A percentile compares a stretch with the other conserved stretches of the same genome.
Conservation (phyloP, 23 red algal genomes). For the Gracilariopsis chorda region DNA sequence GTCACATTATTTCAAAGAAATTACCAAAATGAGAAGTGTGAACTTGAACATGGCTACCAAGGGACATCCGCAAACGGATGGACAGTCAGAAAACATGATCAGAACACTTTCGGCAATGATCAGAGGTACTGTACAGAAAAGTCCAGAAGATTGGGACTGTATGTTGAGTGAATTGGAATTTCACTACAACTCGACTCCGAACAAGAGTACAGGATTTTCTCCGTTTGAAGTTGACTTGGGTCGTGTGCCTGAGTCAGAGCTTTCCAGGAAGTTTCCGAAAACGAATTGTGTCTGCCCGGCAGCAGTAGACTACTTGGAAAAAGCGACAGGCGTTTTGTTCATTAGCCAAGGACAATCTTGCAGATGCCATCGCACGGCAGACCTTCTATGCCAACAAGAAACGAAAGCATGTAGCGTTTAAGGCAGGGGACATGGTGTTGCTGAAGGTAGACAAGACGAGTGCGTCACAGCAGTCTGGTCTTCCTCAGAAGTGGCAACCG, state of each 20-base stretch:
- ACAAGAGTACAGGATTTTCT: slow-evolving; percentile 1
- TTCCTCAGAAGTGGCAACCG: slow-evolving; percentile 11
- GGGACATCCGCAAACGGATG: neutral
- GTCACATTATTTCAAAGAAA: neutral
- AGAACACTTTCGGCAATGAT: slow-evolving; percentile 9
- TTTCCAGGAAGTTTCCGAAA: neutral
- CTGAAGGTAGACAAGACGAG: slow-evolving; percentile 1
- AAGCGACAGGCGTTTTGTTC: neutral
- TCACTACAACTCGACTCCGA: slow-evolving; percentile 9
- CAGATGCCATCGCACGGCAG: neutral
- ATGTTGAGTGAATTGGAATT: slow-evolving; percentile 24
- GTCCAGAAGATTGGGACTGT: slow-evolving; percentile 7
- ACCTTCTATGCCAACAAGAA: slow-evolving; percentile 3
- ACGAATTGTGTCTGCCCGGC: neutral
- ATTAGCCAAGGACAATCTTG: slow-evolving; percentile 3
- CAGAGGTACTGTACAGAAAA: neutral
- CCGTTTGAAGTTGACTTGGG: slow-evolving; percentile 44
- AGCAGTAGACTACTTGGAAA: neutral
- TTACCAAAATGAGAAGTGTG: neutral
- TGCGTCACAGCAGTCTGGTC: neutral
- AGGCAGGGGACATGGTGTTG: neutral
- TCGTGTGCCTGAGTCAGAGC: neutral
- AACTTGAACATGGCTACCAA: neutral
- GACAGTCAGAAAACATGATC: slow-evolving; percentile 21
- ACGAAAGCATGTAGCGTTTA: slow-evolving; percentile 1